Evolutionary conservation across 768 basidiomycete genomes (phyloP), one percentile per base, ranked within the genome.

Genomic region (Lactarius sanguifluus): DNA sequence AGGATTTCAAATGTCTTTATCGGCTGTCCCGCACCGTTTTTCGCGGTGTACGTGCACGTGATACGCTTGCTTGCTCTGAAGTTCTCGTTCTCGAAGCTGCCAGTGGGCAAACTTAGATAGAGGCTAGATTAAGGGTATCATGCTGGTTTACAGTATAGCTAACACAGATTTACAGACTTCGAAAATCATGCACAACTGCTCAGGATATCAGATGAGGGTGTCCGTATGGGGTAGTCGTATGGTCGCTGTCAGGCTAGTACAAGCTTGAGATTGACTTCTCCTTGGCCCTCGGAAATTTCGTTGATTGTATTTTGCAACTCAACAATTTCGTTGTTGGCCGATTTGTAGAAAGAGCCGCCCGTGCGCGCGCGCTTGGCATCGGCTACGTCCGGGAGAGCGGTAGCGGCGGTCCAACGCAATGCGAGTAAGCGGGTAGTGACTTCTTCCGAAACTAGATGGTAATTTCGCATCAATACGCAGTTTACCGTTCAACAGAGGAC

Each of bases 381-480:
- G 2, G 40, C 52, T 8, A 1, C 15, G 10, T 32, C 8, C 1
- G 23, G 23, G 8, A 67, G 34, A 2, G 13, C 58, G 2, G 20
- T 28, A 18, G 66, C 41, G 18, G 45, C 52, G 43, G 25, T 47
- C 66, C 66, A 67, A 5, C 66, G 62, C 52, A 67, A 40, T 20
- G 62, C 66, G 9, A 15, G 41, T 15, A 67, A 50, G 52, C 66
- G 66, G 34, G 30, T 67, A 34, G 57, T 32, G 16, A 0, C 1
- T 40, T 59, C 66, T 12, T 38, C 62, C 52, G 43, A 58, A 32
- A 63, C 66, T 67, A 41, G 23, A 36, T 23, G 8, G 57, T 12
- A 16, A 36, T 62, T 34, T 59, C 30, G 3, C n/a, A 12, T 64
- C 18, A 62, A 23, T 15, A 16, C 7, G 5, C n/a, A 18, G 10